phyloP scores from a whole-genome alignment of 2,329 filamentous ascomycete genomes.

The Sporothrix dimorphospora region DNA sequence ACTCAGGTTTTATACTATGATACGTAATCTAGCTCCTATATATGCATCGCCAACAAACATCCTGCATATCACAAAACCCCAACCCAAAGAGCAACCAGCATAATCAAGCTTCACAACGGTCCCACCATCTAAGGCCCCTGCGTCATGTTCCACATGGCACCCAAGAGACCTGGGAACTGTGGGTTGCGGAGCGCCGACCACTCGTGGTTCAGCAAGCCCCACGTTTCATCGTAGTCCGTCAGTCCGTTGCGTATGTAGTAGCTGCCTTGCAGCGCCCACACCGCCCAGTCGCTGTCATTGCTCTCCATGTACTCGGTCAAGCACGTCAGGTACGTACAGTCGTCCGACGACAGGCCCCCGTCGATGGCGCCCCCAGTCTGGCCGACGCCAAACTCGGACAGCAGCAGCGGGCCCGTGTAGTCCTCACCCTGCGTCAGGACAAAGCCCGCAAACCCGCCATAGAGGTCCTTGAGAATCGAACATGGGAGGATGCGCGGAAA shows the following conservation, averaged over 20 bases:
- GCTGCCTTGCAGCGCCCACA: constrained; percentile 62
- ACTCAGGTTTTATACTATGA: not conserved
- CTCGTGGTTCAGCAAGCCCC: constrained; percentile 46
- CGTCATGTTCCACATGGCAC: constrained; percentile 46
- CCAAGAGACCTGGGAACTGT: constrained; percentile 43
- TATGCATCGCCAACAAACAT: not conserved
- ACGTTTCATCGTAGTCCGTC: constrained; percentile 57
- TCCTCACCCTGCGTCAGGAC: constrained; percentile 51
- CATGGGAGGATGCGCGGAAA: constrained; percentile 50
- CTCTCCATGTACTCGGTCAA: constrained; percentile 55
- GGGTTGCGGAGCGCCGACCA: constrained; percentile 47
- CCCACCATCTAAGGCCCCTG: constrained; percentile 39
- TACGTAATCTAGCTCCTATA: not conserved
- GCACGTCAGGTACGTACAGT: constrained; percentile 55
- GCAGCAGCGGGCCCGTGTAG: constrained; percentile 58
- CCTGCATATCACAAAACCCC: not conserved
- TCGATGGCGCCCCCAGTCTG: constrained; percentile 46
- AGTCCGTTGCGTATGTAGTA: constrained; percentile 59
- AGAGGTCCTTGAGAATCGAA: constrained; percentile 46
- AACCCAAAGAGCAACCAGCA: not conserved
- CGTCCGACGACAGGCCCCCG: constrained; percentile 49
- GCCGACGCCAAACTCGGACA: constrained; percentile 63
- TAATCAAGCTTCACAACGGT: not conserved
- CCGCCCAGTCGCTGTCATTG: constrained; percentile 63
- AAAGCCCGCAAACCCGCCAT: constrained; percentile 56